These are phyloP conservation scores for Cucurbita ficifolia DNA, from an alignment of 306 rosid genomes.

Conservation along the genomic window DNA sequence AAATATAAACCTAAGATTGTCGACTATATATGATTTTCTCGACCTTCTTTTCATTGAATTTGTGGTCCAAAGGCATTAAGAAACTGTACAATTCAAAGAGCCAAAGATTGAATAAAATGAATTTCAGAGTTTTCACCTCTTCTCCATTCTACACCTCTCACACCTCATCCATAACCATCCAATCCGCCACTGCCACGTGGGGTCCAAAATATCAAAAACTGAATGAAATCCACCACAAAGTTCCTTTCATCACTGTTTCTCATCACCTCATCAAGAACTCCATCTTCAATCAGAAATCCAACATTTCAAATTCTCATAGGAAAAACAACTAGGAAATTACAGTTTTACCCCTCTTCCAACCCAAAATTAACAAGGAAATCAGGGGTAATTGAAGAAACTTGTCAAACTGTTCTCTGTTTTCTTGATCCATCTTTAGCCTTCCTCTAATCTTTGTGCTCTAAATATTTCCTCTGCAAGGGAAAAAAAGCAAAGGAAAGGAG, in stretches of 20 bases:
- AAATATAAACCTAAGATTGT: neutral
- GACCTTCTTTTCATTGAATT: neutral
- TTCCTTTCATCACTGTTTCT: slow-evolving; percentile 23
- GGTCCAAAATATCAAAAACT: slow-evolving; percentile 39
- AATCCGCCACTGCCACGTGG: slow-evolving; percentile 50
- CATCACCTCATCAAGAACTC: slow-evolving; percentile 31
- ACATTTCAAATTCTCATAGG: neutral
- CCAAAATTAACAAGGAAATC: slow-evolving; percentile 22
- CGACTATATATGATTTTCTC: neutral
- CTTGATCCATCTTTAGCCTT: slow-evolving; percentile 20
- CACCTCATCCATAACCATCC: slow-evolving; percentile 64
- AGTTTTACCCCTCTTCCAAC: slow-evolving; percentile 1
- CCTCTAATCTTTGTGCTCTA: neutral
- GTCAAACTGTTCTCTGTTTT: slow-evolving; percentile 11
- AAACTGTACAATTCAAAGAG: neutral
- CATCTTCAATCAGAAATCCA: slow-evolving; percentile 2
- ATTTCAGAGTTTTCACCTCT: slow-evolving; percentile 16
- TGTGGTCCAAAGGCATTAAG: neutral
- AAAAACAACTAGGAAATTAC: neutral
- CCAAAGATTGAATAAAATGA: neutral
- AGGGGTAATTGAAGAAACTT: slow-evolving; percentile 51
- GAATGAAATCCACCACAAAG: slow-evolving; percentile 32
- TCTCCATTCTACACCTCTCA: slow-evolving; percentile 55
- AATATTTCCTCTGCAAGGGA: neutral
- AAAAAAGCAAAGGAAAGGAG: neutral